Evolutionary conservation across 2,329 filamentous ascomycete genomes (phyloP), one percentile per base, ranked within the genome.

Genomic region (Rhynchosporium secalis): DNA sequence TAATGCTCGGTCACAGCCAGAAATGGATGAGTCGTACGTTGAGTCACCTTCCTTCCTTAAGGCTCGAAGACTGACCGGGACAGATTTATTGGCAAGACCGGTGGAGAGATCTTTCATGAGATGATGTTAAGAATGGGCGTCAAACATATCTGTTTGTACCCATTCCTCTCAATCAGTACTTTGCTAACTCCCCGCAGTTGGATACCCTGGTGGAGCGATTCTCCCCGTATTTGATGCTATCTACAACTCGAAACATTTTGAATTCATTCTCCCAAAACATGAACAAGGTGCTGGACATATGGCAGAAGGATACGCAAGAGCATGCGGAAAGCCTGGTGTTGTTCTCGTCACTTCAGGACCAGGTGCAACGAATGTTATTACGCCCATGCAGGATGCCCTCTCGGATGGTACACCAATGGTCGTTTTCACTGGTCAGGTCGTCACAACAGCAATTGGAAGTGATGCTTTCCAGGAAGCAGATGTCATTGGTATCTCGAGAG

Each of bases 281-380:
- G 95, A 98, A 80, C 95, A 99, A 79, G 95, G 95, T 69, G 95
- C 95, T 62, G 95, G 95, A 67, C 95, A 99, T 79, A 99, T 98
- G 95, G 95, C 95, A 15, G 89, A 98, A 78, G 95, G 95, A 58
- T 98, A 98, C 76, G 95, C 95, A 61, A 88, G 95, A 72, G 94
- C 92, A 62, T 94, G 90, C 58, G 95, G 95, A 71, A 93, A 92
- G 79, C 92, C 93, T 62, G 95, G 95, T 74, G 95, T 98, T 62
- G 95, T 99, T 62, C 83, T 99, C 64, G 95, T 99, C 67, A 99
- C 95, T 43, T 98, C 95, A 12, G 95, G 95, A 41, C 95, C 95
- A 15, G 95, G 95, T 67, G 95, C 94, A 49, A 99, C 95, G 68
- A 99, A 99, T 74, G 91, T 97, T 66, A 86, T 98, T 66, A 98